These are phyloP conservation scores for Aspergillus uvarum DNA, from an alignment of 2,329 filamentous ascomycete genomes.

Conservation along the genomic window DNA sequence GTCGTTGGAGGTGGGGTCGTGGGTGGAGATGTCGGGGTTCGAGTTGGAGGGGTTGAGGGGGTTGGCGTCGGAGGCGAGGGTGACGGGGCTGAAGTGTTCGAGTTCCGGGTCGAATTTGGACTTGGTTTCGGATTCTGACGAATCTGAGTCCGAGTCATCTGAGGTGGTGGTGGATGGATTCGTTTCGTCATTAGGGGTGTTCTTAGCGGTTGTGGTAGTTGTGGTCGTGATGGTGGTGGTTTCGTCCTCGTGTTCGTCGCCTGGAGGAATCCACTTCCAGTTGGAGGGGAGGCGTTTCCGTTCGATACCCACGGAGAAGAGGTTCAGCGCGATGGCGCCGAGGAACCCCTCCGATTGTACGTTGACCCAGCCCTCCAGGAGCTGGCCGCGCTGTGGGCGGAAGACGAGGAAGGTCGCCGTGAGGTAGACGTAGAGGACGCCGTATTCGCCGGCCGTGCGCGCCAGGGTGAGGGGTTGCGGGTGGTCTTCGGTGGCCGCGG, in stretches of 20 bases:
- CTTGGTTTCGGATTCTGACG: slow-evolving; percentile 4
- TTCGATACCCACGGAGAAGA: slow-evolving; percentile 88
- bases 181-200: slow-evolving; percentile 12
- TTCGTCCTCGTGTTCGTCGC: slow-evolving; percentile 33
- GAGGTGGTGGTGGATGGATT: slow-evolving; percentile 17
- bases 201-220: neutral
- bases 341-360: slow-evolving; percentile 87
- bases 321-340: slow-evolving; percentile 83
- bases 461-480: slow-evolving; percentile 44
- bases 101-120: slow-evolving; percentile 36
- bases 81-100: slow-evolving; percentile 34
- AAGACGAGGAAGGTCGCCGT: slow-evolving; percentile 86
- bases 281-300: slow-evolving; percentile 68
- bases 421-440: slow-evolving; percentile 81
- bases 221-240: neutral
- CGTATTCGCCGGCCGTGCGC: slow-evolving; percentile 71
- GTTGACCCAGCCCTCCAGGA: slow-evolving; percentile 78
- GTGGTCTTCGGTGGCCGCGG: slow-evolving; percentile 27
- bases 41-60: neutral
- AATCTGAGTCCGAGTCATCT: slow-evolving; percentile 18
- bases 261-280: slow-evolving; percentile 76
- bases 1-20: slow-evolving; percentile 28
- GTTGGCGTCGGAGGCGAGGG: slow-evolving; percentile 3
- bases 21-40: slow-evolving; percentile 34
- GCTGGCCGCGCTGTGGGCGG: slow-evolving; percentile 68